Percentiles rank a stretch among this genome's conserved stretches.
Evolutionary conservation across 2,329 filamentous ascomycete species (phyloP).

Genomic region (Fusarium buxicola): DNA sequence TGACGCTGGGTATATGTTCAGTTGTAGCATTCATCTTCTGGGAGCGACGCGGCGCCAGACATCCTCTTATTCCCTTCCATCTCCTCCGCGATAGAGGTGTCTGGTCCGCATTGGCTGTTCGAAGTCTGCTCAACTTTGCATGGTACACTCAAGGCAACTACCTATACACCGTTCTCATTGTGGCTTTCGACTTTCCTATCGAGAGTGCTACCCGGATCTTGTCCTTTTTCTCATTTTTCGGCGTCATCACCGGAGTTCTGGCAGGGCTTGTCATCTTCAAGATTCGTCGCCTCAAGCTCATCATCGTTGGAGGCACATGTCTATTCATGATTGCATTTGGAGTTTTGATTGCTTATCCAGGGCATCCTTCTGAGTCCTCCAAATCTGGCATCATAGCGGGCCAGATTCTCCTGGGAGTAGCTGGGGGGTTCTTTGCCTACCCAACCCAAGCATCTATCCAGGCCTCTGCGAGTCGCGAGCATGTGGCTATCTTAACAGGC

Average conservation of each 20-base stretch:
- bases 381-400: slow-evolving; percentile 65
- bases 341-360: slow-evolving; percentile 66
- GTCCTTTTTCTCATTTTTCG: slow-evolving; percentile 65
- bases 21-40: slow-evolving; percentile 64
- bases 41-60: slow-evolving; percentile 61
- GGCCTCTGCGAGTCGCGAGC: slow-evolving; percentile 52
- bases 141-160: slow-evolving; percentile 71
- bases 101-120: slow-evolving; percentile 69
- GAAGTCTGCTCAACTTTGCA: slow-evolving; percentile 60
- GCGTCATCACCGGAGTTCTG: slow-evolving; percentile 65
- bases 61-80: slow-evolving; percentile 67
- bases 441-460: slow-evolving; percentile 56
- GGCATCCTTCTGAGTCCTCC: slow-evolving; percentile 55
- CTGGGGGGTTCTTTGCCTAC: slow-evolving; percentile 66
- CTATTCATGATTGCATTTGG: slow-evolving; percentile 68
- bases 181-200: slow-evolving; percentile 67
- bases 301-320: slow-evolving; percentile 67
- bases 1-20: slow-evolving; percentile 62
- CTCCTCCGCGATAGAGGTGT: slow-evolving; percentile 70
- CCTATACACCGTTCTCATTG: slow-evolving; percentile 68
- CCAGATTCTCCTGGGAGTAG: slow-evolving; percentile 68
- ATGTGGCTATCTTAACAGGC: slow-evolving; percentile 54
- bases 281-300: slow-evolving; percentile 65
- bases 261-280: slow-evolving; percentile 64
- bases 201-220: slow-evolving; percentile 66